Evolutionary conservation across 2,329 filamentous ascomycete genomes (phyloP).

Genomic region (Davidsoniella australis): DNA sequence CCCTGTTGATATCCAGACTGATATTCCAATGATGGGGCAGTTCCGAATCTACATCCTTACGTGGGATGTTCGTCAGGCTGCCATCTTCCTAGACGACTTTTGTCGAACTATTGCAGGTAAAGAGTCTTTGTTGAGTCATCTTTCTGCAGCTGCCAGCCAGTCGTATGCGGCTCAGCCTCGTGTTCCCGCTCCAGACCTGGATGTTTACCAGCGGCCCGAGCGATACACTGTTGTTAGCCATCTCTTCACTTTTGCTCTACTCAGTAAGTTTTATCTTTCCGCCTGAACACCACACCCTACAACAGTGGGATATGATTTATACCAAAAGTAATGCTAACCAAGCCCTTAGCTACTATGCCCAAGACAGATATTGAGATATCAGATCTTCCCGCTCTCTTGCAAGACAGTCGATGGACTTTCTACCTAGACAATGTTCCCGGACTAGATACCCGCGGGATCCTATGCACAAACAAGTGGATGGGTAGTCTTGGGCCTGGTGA

Average conservation of each 20-base stretch:
- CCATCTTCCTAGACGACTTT: slow-evolving; percentile 41
- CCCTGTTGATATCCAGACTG: slow-evolving; percentile 59
- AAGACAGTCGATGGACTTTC: slow-evolving; percentile 52
- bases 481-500: slow-evolving; percentile 38
- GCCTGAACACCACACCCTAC: background rate
- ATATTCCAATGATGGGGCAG: slow-evolving; percentile 61
- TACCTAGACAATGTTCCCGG: slow-evolving; percentile 51
- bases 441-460: slow-evolving; percentile 31
- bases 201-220: slow-evolving; percentile 49
- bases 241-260: slow-evolving; percentile 50
- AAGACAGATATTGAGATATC: slow-evolving; percentile 48
- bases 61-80: slow-evolving; percentile 38
- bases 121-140: slow-evolving; percentile 39
- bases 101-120: slow-evolving; percentile 35
- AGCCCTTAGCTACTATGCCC: slow-evolving; percentile 33
- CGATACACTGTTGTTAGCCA: slow-evolving; percentile 52
- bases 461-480: slow-evolving; percentile 54
- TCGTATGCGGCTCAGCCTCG: slow-evolving; percentile 46
- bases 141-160: slow-evolving; percentile 39
- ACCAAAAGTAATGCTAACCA: slow-evolving; percentile 1
- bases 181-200: slow-evolving; percentile 34
- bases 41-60: slow-evolving; percentile 60
- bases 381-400: slow-evolving; percentile 43
- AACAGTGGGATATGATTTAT: background rate
- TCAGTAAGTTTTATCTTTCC: slow-evolving; percentile 32